A percentile compares a stretch with the other conserved stretches of the same genome.
Evolutionary conservation across 2,329 filamentous ascomycete species (phyloP).

Genomic region (Paecilomyces fulvus): DNA sequence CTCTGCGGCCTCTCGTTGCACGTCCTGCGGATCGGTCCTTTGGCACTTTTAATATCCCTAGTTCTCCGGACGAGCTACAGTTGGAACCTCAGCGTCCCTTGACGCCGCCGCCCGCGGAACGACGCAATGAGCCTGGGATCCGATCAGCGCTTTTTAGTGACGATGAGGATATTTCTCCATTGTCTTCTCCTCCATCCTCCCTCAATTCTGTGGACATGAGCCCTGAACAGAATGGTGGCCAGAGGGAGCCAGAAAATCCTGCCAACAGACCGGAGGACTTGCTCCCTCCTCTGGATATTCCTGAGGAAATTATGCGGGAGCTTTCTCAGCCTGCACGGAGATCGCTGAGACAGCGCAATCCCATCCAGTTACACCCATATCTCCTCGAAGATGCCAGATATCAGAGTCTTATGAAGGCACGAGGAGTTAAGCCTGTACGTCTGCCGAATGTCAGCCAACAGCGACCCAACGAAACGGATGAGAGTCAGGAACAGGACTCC

Average conservation of each 20-base stretch:
- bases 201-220: constrained; percentile 11
- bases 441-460: constrained; percentile 13
- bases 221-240: background rate
- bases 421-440: constrained; percentile 37
- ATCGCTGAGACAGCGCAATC: constrained; percentile 36
- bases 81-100: constrained; percentile 16
- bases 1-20: background rate
- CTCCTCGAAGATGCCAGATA: constrained; percentile 39
- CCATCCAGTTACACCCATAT: constrained; percentile 43
- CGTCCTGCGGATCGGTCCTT: background rate
- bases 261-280: constrained; percentile 9
- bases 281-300: constrained; percentile 16
- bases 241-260: background rate
- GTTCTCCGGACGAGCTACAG: constrained; percentile 29
- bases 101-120: constrained; percentile 4
- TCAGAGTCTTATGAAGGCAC: constrained; percentile 28
- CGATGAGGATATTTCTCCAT: constrained; percentile 20
- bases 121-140: constrained; percentile 2
- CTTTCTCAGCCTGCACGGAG: constrained; percentile 20
- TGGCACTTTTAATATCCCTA: constrained; percentile 2
- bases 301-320: constrained; percentile 19
- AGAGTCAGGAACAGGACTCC: constrained; percentile 25
- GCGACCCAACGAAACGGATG: constrained; percentile 11
- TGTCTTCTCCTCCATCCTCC: constrained; percentile 29
- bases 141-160: constrained; percentile 6